phyloP scores from a whole-genome alignment of 805 yeast species.

The Hanseniaspora guilliermondii region DNA sequence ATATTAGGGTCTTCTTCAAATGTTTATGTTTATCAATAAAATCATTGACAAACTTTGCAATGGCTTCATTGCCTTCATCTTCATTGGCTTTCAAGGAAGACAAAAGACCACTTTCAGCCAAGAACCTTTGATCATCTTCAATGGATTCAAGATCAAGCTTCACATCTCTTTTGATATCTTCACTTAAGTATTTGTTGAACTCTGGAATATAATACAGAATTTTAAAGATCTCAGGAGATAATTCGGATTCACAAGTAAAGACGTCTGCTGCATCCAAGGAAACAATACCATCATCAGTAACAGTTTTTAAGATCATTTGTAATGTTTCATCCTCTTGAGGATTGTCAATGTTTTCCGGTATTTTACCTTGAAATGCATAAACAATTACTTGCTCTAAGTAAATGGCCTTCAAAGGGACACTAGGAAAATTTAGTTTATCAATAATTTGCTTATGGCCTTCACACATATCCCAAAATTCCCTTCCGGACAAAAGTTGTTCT shows the following conservation, averaged over 20 bases:
- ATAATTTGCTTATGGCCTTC: not conserved
- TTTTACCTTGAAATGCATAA: not conserved
- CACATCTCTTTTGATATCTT: not conserved
- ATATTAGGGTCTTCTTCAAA: not conserved
- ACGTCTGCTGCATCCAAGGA: not conserved
- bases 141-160: not conserved
- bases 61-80: no score
- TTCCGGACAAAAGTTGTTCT: not conserved
- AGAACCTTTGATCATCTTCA: not conserved
- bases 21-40: not conserved
- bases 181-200: not conserved
- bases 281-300: not conserved
- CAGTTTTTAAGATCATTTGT: not conserved
- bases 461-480: not conserved
- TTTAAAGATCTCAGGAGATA: not conserved
- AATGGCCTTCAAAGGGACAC: not conserved
- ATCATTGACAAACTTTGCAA: not conserved
- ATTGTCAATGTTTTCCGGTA: not conserved
- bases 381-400: not conserved
- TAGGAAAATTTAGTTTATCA: not conserved
- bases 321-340: not conserved
- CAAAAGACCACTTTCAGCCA: slow-evolving; percentile 19
- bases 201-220: slow-evolving; percentile 1
- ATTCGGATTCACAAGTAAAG: not conserved
- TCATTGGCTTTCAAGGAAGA: not conserved